phyloP scores from a whole-genome alignment of 768 basidiomycete genomes.

The Leucocoprinus sp. region DNA sequence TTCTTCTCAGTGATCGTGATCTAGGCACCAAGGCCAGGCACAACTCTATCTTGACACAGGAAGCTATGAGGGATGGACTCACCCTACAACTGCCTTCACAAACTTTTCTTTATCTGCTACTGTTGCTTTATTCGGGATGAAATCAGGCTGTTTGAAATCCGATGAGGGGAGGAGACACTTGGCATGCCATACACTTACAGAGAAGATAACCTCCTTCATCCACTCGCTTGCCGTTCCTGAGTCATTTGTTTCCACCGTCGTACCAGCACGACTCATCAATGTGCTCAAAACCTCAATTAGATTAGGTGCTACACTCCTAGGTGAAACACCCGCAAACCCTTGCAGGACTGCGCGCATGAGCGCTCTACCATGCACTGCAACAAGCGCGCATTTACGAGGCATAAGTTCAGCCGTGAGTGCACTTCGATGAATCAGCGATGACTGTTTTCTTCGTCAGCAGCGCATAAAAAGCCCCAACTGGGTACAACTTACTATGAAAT shows the following conservation, averaged over 20 bases:
- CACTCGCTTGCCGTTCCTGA: slow-evolving; percentile 41
- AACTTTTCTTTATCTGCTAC: slow-evolving; percentile 73
- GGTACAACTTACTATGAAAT: slow-evolving; percentile 53
- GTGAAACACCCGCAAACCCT: slow-evolving; percentile 80
- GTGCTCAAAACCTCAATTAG: slow-evolving; percentile 75
- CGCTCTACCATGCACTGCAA: slow-evolving; percentile 48
- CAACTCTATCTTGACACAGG: not conserved
- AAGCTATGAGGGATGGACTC: slow-evolving; percentile 14
- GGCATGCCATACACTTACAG: slow-evolving; percentile 30
- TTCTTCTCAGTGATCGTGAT: slow-evolving; percentile 64
- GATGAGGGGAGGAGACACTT: not conserved
- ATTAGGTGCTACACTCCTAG: slow-evolving; percentile 75
- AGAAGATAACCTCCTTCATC: slow-evolving; percentile 65
- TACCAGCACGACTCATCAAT: slow-evolving; percentile 40
- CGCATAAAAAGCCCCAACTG: not conserved
- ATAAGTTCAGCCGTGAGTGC: slow-evolving; percentile 55
- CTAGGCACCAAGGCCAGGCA: slow-evolving; percentile 24
- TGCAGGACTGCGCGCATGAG: slow-evolving; percentile 68
- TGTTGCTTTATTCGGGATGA: slow-evolving; percentile 65
- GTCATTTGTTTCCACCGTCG: slow-evolving; percentile 23
- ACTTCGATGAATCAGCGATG: slow-evolving; percentile 58
- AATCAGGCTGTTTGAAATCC: slow-evolving; percentile 46
- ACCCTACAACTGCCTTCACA: slow-evolving; percentile 65
- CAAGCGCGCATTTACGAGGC: slow-evolving; percentile 31
- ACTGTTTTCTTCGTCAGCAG: slow-evolving; percentile 26